Evolutionary conservation across 768 basidiomycete genomes (phyloP), one percentile per base, ranked within the genome.

Genomic region (Boletus patriciae): DNA sequence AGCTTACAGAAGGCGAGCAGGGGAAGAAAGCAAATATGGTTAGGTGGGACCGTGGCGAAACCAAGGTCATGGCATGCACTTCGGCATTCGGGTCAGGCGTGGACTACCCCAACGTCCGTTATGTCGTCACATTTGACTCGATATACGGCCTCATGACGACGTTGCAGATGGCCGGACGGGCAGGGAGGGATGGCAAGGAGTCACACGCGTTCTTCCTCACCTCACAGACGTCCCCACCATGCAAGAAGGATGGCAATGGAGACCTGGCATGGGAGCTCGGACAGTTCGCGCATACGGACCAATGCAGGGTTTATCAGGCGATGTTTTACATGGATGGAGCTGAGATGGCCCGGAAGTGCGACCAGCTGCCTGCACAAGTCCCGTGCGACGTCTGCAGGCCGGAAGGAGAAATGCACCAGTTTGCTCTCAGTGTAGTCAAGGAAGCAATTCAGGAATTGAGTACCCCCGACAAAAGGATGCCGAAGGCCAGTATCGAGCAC

Each of bases 131-230:
- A 18, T 34, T 19, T 7, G 29, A 46, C 29, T 31, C 23, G 1
- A 23, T 13, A 15, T 40, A 31, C 12, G 46, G n/a, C n/a, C n/a
- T n/a, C n/a, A n/a, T n/a, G n/a, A n/a, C n/a, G n/a, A n/a, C n/a
- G n/a, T n/a, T n/a, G n/a, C n/a, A n/a, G n/a, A n/a, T n/a, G n/a
- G n/a, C n/a, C n/a, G n/a, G n/a, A n/a, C n/a, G n/a, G n/a, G n/a
- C 54, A 9, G 54, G 46, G 2, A 49, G 54, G 34, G 54, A 55
- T 23, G 54, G 54, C 3, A 44, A 27, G 34, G 27, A 43, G 27
- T 36, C 48, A 0, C 48, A 50, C 0, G 36, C 16, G 0, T 50
- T 44, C 54, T 45, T 50, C 16, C 9, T 42, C 11, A 51, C 41
- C 31, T 51, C 21, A 9, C 40, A 41, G n/a, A 33, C 4, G 6